phyloP scores from a whole-genome alignment of 2,329 filamentous ascomycete species.

The Arachnomyces sp. region DNA sequence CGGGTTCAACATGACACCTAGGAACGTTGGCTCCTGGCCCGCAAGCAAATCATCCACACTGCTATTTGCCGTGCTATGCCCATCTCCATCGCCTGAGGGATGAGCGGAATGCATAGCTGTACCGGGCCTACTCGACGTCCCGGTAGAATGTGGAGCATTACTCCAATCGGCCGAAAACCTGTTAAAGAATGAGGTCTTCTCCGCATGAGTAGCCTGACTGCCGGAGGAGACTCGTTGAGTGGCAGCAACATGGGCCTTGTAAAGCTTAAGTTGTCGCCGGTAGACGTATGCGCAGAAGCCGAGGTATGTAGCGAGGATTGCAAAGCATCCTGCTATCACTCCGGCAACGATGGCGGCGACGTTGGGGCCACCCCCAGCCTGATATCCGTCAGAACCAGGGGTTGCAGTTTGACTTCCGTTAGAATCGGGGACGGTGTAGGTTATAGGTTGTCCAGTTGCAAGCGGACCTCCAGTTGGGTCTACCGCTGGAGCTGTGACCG shows the following conservation, averaged over 20 bases:
- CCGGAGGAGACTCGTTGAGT: slow-evolving; percentile 50
- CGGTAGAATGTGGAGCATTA: slow-evolving; percentile 16
- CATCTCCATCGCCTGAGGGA: slow-evolving; percentile 16
- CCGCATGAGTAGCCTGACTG: slow-evolving; percentile 20
- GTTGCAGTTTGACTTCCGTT: slow-evolving; percentile 35
- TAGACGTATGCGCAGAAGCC: slow-evolving; percentile 74
- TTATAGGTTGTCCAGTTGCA: slow-evolving; percentile 60
- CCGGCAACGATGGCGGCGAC: slow-evolving; percentile 51
- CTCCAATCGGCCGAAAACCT: slow-evolving; percentile 19
- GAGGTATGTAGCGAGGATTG: slow-evolving; percentile 61
- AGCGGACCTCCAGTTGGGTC: slow-evolving; percentile 62
- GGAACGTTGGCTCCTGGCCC: slow-evolving; percentile 63
- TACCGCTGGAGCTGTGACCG: slow-evolving; percentile 54
- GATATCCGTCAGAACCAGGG: slow-evolving; percentile 23
- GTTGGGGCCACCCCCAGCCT: slow-evolving; percentile 29
- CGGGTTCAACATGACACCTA: slow-evolving; percentile 61
- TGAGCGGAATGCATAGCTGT: slow-evolving; percentile 1
- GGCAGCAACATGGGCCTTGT: slow-evolving; percentile 62
- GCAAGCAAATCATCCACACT: slow-evolving; percentile 52
- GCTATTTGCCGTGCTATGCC: slow-evolving; percentile 39
- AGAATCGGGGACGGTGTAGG: slow-evolving; percentile 55
- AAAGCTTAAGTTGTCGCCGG: slow-evolving; percentile 60
- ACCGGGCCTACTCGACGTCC: slow-evolving; percentile 7
- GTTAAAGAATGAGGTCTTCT: slow-evolving; percentile 29
- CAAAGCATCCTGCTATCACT: slow-evolving; percentile 59